Percentiles rank a stretch among this genome's conserved stretches.
These are phyloP conservation scores for Dactylonectria estremocensis DNA, from an alignment of 2,329 filamentous ascomycete genomes.

Conservation along the genomic window DNA sequence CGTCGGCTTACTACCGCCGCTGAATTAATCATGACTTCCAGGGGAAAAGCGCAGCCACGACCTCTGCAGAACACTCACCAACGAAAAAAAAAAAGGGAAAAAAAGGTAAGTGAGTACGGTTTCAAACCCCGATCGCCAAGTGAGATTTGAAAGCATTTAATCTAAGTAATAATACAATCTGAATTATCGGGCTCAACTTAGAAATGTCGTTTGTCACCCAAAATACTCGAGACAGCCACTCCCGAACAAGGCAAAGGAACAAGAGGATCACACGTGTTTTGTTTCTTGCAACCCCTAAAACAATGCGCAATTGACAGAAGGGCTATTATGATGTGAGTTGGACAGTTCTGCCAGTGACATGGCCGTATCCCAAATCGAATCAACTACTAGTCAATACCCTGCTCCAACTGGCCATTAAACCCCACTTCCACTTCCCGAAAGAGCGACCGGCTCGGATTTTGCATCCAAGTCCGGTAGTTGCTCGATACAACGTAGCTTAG, in stretches of 20 bases:
- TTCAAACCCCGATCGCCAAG: not conserved
- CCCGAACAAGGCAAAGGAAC: not conserved
- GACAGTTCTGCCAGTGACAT: too few relatives aligned
- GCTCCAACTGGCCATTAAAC: not conserved
- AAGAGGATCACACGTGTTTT: not conserved
- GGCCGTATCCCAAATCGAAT: too few relatives aligned
- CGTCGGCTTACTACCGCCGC: not conserved
- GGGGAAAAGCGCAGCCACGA: not conserved
- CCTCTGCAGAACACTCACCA: not conserved
- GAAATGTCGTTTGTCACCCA: not conserved
- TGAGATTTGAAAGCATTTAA: not conserved
- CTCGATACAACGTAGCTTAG: too few relatives aligned
- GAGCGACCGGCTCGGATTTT: not conserved
- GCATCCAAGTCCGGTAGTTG: slow-evolving; percentile 4
- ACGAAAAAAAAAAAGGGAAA: too few relatives aligned
- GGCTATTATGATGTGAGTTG: too few relatives aligned
- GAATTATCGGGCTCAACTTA: not conserved
- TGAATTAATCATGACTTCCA: not conserved
- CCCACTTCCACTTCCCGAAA: not conserved
- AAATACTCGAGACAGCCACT: not conserved
- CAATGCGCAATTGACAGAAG: not conserved
- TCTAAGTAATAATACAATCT: not conserved
- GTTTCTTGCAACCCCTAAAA: not conserved
- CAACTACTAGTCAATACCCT: not conserved
- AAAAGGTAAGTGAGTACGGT: not conserved